phyloP scores from a whole-genome alignment of 306 rosid genomes.

The Cucurbita pepo region DNA sequence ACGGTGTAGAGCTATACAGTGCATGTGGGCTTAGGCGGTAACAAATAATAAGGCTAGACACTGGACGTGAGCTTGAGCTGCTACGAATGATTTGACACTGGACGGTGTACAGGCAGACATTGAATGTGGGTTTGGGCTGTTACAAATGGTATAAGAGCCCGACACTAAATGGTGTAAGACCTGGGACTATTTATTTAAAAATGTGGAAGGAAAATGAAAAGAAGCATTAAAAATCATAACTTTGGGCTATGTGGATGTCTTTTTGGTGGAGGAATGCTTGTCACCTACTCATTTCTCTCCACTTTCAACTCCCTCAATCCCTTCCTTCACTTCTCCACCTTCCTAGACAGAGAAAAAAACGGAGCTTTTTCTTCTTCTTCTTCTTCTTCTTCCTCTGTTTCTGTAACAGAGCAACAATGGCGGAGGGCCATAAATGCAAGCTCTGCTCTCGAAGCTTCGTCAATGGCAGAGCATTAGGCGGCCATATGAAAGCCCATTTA shows the following conservation, averaged over 20 bases:
- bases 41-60: too few relatives aligned
- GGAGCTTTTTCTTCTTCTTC: background rate
- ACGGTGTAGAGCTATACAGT: too few relatives aligned
- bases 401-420: background rate
- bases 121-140: too few relatives aligned
- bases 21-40: too few relatives aligned
- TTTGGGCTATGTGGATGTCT: background rate
- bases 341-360: background rate
- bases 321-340: slow-evolving; percentile 14
- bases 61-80: too few relatives aligned
- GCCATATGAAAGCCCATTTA: slow-evolving; percentile 96
- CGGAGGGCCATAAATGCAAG: slow-evolving; percentile 62
- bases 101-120: too few relatives aligned
- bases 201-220: background rate
- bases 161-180: too few relatives aligned
- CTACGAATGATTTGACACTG: too few relatives aligned
- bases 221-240: background rate
- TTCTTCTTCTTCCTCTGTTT: background rate
- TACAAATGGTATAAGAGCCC: too few relatives aligned
- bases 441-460: slow-evolving; percentile 55
- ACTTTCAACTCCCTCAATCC: background rate
- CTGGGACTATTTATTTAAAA: background rate
- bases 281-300: slow-evolving; percentile 8
- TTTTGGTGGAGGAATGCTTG: slow-evolving; percentile 6
- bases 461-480: slow-evolving; percentile 84